phyloP scores from a whole-genome alignment of 202 grass and related monocot genomes.

The Saccharum hybrid region DNA sequence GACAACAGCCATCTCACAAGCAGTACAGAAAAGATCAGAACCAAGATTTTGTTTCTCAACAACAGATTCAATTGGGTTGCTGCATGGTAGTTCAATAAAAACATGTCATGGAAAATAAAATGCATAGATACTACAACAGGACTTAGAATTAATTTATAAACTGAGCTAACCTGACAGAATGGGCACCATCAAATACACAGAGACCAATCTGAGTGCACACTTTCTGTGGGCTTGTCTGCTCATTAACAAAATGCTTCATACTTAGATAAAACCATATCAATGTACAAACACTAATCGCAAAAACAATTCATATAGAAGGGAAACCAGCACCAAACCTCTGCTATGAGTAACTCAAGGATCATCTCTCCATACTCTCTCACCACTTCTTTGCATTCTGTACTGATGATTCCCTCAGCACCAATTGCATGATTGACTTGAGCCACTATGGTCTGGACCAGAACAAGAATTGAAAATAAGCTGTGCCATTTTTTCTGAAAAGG shows the following conservation, averaged over 20 bases:
- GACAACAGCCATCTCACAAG: constrained; percentile 95
- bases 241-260: constrained; percentile 14
- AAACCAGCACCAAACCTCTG: constrained; percentile 57
- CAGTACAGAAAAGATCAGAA: constrained; percentile 77
- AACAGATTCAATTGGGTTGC: constrained; percentile 76
- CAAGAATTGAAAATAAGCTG: constrained; percentile 28
- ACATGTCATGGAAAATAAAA: constrained; percentile 27
- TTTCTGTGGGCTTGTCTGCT: constrained; percentile 67
- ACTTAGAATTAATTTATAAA: constrained; percentile 18
- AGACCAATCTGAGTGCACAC: constrained; percentile 78
- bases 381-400: constrained; percentile 90
- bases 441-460: constrained; percentile 67
- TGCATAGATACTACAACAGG: background rate
- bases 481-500: constrained; percentile 15
- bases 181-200: constrained; percentile 74
- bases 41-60: constrained; percentile 56
- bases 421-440: constrained; percentile 96
- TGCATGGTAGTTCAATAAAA: constrained; percentile 45
- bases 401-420: constrained; percentile 86
- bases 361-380: constrained; percentile 82
- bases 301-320: constrained; percentile 6
- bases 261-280: constrained; percentile 29
- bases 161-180: constrained; percentile 65
- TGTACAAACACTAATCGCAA: constrained; percentile 13
- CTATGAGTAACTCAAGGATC: constrained; percentile 79